Evolutionary conservation across 2,329 filamentous ascomycete genomes (phyloP).

Genomic region (Beauveria brongniartii): DNA sequence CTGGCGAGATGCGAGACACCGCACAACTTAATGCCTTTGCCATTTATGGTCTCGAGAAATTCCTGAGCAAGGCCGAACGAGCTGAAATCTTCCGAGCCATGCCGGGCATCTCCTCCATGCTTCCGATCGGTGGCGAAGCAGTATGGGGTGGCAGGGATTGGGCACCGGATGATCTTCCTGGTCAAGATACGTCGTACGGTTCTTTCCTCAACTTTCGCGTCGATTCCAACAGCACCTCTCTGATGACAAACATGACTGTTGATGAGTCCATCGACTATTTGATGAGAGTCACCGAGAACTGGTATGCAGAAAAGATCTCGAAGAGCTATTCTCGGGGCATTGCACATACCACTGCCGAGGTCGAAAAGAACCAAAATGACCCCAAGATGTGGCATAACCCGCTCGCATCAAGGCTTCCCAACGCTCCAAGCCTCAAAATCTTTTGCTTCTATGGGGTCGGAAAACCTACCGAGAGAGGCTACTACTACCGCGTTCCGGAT

Average conservation of each 20-base stretch:
- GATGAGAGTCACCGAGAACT: slow-evolving; percentile 68
- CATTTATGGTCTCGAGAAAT: slow-evolving; percentile 94
- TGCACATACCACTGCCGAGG: slow-evolving; percentile 69
- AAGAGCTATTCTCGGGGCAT: slow-evolving; percentile 81
- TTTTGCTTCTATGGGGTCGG: slow-evolving; percentile 97
- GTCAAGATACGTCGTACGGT: slow-evolving; percentile 67
- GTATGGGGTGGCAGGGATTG: slow-evolving; percentile 89
- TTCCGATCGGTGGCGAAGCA: slow-evolving; percentile 85
- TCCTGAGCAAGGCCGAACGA: slow-evolving; percentile 81
- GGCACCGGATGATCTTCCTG: slow-evolving; percentile 78
- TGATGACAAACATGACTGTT: slow-evolving; percentile 71
- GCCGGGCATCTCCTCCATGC: slow-evolving; percentile 94
- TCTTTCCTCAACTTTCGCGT: slow-evolving; percentile 76
- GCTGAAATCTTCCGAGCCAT: slow-evolving; percentile 93
- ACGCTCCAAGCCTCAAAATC: slow-evolving; percentile 84
- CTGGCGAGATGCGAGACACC: slow-evolving; percentile 97
- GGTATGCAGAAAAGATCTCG: slow-evolving; percentile 71
- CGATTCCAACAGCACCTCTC: slow-evolving; percentile 54
- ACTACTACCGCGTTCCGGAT: slow-evolving; percentile 74
- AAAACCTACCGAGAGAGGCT: slow-evolving; percentile 85
- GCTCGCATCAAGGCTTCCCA: slow-evolving; percentile 76
- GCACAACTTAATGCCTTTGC: slow-evolving; percentile 94
- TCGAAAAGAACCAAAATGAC: slow-evolving; percentile 73
- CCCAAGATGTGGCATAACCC: slow-evolving; percentile 90
- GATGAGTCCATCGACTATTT: slow-evolving; percentile 70